Evolutionary conservation across 257 asterid genomes (phyloP), one percentile per base, ranked within the genome.

Genomic region (Orobanche coerulescens): DNA sequence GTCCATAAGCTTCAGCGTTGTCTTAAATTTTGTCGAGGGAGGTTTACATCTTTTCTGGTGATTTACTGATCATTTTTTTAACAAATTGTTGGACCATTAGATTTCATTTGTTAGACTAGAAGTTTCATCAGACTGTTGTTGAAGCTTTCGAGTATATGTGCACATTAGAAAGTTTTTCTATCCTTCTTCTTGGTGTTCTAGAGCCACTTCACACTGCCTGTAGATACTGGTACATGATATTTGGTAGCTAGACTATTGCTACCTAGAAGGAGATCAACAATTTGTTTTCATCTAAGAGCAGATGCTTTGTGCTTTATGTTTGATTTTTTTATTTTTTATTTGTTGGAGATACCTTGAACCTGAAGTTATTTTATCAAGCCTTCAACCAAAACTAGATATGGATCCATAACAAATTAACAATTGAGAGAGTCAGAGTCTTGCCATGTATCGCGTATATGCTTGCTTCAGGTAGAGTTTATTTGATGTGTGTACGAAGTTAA

Each of bases 341-440:
- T 47, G 24, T 19, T 19, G 5, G 31, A 25, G 55, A 46, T 14
- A 34, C 61, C n/a, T 13, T 56, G 2, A 9, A 19, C 24, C 49
- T 48, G 28, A 70, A 64, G 25, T 51, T 50, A 26, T 39, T 31
- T 50, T 42, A 10, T 12, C 56, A 10, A 18, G 39, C 47, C 22
- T n/a, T 56, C 48, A 52, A 46, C 49, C n/a, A 16, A 13, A 34
- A n/a, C 36, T 46, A 46, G 42, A 46, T 63, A 36, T 39, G 53
- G 4, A 14, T 51, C 34, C 9, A 6, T 36, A n/a, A n/a, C n/a
- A n/a, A n/a, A n/a, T n/a, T n/a, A n/a, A 25, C 36, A 28, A 31
- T 43, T 49, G 34, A 56, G 31, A 34, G 28, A 50, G 49, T 31
- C 52, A 34, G 28, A 50, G 49, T 31, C 52, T 71, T 66, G 61